Evolutionary conservation across 371 early-diverging fungal species (phyloP), one percentile per base, ranked within the genome.

Genomic region (Apophysomyces sp.): DNA sequence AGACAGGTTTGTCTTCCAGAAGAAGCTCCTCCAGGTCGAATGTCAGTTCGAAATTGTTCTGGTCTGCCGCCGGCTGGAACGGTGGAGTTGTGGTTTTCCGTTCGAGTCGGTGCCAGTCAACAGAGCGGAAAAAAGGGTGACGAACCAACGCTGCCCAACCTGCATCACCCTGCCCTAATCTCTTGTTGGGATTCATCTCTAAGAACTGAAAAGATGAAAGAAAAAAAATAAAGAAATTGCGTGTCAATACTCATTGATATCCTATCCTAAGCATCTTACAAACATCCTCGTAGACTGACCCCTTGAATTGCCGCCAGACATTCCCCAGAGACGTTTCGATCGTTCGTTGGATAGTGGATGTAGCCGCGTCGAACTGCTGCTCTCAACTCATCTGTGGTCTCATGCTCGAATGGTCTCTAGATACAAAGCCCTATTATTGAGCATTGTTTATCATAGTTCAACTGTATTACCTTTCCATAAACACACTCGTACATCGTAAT

Each of bases 1-100:
- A 56, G 36, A 36, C 68, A 61, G 24, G 94, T 91, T 92, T 90
- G 28, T 94, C 92, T 65, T 96, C 97, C 29, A 95, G 76, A 32
- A 96, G 69, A 32, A 95, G 76, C 61, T 98, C 97, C 58, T 97
- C 97, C 29, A 97, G 72, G 61, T 97, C 98, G 73, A 94, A 92
- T 3, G 94, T 93, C 2, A 94, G 90, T 75, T 98, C 98, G 80
- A 97, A 98, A 58, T 93, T 92, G 61, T 88, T 85, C 36, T 82
- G 83, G 51, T 92, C 87, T 32, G 84, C 75, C 28, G 84, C 64
- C 18, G 86, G 85, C 52, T 73, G 73, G 73, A 88, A 91, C 2
- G 84, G 83, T 18, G 92, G 89, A 21, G 56, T 63, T 7, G 80
- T 32, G 3, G 66, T 62, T 58, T 85, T 84, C 13, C 63, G 58